Evolutionary conservation across 1,139 yeast genomes (phyloP).

Genomic region (Kodamaea sp.): DNA sequence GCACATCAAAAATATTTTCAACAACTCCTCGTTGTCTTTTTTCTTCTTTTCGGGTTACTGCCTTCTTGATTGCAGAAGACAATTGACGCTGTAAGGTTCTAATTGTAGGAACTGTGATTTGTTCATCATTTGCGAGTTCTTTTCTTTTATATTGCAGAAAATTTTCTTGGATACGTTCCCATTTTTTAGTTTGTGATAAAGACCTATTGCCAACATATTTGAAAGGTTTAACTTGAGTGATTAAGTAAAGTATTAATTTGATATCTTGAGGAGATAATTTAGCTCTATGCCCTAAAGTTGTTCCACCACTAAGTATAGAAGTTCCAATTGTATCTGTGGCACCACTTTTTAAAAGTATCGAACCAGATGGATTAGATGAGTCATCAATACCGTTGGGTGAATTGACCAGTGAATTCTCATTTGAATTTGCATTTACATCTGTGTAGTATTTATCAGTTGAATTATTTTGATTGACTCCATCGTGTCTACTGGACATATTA

Average conservation of each 20-base stretch:
- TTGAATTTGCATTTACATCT: too few species aligned
- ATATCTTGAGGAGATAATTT: conserved; percentile 31
- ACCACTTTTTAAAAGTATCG: too few species aligned
- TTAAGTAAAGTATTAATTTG: conserved; percentile 28
- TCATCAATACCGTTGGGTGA: too few species aligned
- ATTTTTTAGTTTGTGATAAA: conserved; percentile 32
- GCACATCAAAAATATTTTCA: conserved; percentile 3
- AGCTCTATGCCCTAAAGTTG: conserved; percentile 15
- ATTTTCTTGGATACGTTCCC: conserved; percentile 32
- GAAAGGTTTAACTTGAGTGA: conserved; percentile 33
- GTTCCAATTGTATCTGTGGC: too few species aligned
- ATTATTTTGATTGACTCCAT: too few species aligned
- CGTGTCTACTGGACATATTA: too few species aligned
- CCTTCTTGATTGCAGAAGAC: conserved; percentile 33
- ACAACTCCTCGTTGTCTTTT: conserved; percentile 8
- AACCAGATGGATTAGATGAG: too few species aligned
- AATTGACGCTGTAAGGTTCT: conserved; percentile 38
- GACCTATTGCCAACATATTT: conserved; percentile 36
- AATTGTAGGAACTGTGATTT: conserved; percentile 30
- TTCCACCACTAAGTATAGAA: too few species aligned
- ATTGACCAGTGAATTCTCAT: too few species aligned
- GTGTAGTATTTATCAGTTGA: too few species aligned
- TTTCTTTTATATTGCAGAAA: conserved; percentile 21
- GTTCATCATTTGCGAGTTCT: conserved; percentile 6
- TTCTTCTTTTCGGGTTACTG: conserved; percentile 16